phyloP scores from a whole-genome alignment of 1,284 basidiomycete species.

The Sporisorium scitamineum region DNA sequence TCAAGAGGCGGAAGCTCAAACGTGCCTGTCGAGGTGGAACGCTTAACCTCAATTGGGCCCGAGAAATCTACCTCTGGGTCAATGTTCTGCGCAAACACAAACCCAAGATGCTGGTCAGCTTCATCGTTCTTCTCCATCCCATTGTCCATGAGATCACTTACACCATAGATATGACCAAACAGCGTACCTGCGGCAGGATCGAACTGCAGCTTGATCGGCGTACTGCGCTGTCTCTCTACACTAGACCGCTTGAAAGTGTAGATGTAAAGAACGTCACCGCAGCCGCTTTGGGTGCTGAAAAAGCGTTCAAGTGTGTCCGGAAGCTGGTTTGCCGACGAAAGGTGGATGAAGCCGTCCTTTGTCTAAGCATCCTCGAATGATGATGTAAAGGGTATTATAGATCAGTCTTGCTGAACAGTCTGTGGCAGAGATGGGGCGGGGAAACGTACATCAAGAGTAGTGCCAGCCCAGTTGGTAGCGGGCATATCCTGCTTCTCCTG shows the following conservation, averaged over 20 bases:
- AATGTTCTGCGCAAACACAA: conserved; percentile 21
- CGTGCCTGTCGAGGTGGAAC: conserved; percentile 21
- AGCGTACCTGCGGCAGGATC: conserved; percentile 49
- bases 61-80: conserved; percentile 46
- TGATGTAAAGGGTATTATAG: no score
- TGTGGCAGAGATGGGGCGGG: background rate
- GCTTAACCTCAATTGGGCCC: conserved; percentile 40
- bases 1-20: conserved; percentile 43
- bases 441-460: conserved; percentile 55
- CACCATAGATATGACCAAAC: conserved; percentile 59
- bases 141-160: conserved; percentile 13
- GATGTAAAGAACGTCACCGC: conserved; percentile 48
- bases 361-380: no score
- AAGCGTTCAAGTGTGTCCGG: conserved; percentile 55
- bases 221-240: conserved; percentile 33
- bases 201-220: conserved; percentile 50
- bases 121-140: background rate
- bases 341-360: conserved; percentile 62
- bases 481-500: conserved; percentile 48
- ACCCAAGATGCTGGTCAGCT: background rate
- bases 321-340: conserved; percentile 58
- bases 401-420: no score
- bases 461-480: conserved; percentile 48
- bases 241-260: conserved; percentile 40
- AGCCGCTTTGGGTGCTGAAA: conserved; percentile 47